Percentiles rank a stretch among this genome's conserved stretches.
Conservation (phyloP, 176 grass and related monocot genomes). For the Carex littledalei region DNA sequence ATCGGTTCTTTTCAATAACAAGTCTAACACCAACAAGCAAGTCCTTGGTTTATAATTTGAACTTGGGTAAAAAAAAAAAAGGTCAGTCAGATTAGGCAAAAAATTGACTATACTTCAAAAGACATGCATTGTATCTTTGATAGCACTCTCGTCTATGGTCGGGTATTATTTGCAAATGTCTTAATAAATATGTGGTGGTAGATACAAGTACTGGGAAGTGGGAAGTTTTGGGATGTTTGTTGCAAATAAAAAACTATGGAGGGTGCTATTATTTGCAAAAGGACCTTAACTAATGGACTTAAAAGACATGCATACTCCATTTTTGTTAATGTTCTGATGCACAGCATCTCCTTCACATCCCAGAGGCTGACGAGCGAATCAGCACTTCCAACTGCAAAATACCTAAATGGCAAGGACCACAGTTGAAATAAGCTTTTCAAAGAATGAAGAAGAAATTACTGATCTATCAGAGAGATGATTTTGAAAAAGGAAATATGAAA, state of each 20-base stretch:
- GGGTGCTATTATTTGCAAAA: conserved; percentile 13
- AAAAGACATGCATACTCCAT: conserved; percentile 61
- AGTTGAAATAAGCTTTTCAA: neutral
- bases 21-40: neutral
- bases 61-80: neutral
- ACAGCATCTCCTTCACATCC: conserved; percentile 88
- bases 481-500: conserved; percentile 16
- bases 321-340: conserved; percentile 93
- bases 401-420: conserved; percentile 38
- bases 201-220: neutral
- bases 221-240: neutral
- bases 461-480: neutral
- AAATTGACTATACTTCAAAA: neutral
- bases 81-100: neutral
- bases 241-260: neutral
- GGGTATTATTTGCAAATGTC: neutral
- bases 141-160: neutral
- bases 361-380: conserved; percentile 99
- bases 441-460: conserved; percentile 8
- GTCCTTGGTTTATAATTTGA: neutral
- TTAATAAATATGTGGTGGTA: neutral
- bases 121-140: neutral
- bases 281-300: neutral
- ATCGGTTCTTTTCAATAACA: neutral
- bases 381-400: conserved; percentile 98